These are phyloP conservation scores for Hortaea sp. DNA, from an alignment of 2,329 filamentous ascomycete genomes.

Conservation along the genomic window DNA sequence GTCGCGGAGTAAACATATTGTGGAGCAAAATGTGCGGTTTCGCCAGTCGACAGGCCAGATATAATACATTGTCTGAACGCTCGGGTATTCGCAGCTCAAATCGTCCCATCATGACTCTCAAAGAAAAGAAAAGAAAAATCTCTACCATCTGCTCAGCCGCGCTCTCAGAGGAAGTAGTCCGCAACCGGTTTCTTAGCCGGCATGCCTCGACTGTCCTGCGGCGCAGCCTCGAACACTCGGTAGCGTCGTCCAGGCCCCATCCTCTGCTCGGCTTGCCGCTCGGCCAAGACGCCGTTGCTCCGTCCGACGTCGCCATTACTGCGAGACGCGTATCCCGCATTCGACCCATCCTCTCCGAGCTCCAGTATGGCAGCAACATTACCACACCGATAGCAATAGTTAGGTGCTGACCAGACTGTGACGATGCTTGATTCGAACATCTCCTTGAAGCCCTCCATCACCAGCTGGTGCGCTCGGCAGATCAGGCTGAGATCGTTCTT, in stretches of 20 bases:
- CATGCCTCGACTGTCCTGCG: slow-evolving; percentile 94
- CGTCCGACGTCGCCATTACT: slow-evolving; percentile 60
- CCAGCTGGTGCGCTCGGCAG: slow-evolving; percentile 87
- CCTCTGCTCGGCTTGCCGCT: slow-evolving; percentile 31
- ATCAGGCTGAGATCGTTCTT: slow-evolving; percentile 86
- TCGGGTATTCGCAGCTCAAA: no score
- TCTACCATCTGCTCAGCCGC: not conserved
- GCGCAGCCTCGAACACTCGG: slow-evolving; percentile 89
- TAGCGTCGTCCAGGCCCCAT: slow-evolving; percentile 78
- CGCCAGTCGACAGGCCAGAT: no score
- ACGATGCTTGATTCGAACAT: slow-evolving; percentile 97
- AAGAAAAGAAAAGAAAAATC: no score
- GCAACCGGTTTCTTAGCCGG: slow-evolving; percentile 96
- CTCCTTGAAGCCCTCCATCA: slow-evolving; percentile 99
- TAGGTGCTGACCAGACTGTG: slow-evolving; percentile 64
- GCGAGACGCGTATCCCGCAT: slow-evolving; percentile 36
- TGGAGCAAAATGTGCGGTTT: no score
- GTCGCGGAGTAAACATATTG: no score
- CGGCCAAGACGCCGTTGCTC: slow-evolving; percentile 30
- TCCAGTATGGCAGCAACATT: slow-evolving; percentile 82
- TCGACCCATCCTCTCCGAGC: slow-evolving; percentile 67
- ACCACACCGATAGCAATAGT: slow-evolving; percentile 35
- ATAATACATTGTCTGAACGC: no score
- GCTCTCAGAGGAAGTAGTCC: slow-evolving; percentile 73
- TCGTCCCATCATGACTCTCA: no score